Conservation (phyloP, 2,329 filamentous ascomycete genomes). For the Atkinsonella hypoxylon region DNA sequence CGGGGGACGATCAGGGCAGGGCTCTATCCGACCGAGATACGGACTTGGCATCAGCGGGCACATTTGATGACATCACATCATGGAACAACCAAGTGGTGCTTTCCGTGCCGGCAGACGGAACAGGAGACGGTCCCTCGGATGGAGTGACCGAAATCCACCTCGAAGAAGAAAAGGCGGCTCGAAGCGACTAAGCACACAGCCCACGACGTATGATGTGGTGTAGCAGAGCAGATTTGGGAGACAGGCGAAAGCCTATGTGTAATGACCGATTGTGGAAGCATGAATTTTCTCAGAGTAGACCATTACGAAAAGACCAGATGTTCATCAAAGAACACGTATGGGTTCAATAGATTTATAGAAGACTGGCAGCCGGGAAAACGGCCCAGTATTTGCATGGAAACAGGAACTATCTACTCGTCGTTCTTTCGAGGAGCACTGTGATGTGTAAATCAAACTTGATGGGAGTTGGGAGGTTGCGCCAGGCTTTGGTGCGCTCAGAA, state of each 20-base stretch:
- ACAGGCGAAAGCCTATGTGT: too few relatives aligned
- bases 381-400: too few relatives aligned
- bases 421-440: too few relatives aligned
- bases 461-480: too few relatives aligned
- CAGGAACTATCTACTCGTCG: too few relatives aligned
- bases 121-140: slow-evolving; percentile 26
- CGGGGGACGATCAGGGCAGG: slow-evolving; percentile 21
- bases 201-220: background rate
- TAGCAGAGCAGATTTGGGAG: background rate
- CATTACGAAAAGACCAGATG: background rate
- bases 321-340: background rate
- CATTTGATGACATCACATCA: slow-evolving; percentile 7
- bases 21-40: slow-evolving; percentile 18
- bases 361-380: too few relatives aligned
- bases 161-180: slow-evolving; percentile 24
- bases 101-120: slow-evolving; percentile 25
- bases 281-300: background rate
- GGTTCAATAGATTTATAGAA: too few relatives aligned
- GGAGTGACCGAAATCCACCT: slow-evolving; percentile 39
- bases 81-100: slow-evolving; percentile 27
- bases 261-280: background rate
- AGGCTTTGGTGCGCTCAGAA: too few relatives aligned
- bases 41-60: slow-evolving; percentile 16
- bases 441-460: too few relatives aligned
- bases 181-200: slow-evolving; percentile 10